Evolutionary conservation across 2,329 filamentous ascomycete species (phyloP), one percentile per base, ranked within the genome.

Genomic region (Aspergillus amoenus): DNA sequence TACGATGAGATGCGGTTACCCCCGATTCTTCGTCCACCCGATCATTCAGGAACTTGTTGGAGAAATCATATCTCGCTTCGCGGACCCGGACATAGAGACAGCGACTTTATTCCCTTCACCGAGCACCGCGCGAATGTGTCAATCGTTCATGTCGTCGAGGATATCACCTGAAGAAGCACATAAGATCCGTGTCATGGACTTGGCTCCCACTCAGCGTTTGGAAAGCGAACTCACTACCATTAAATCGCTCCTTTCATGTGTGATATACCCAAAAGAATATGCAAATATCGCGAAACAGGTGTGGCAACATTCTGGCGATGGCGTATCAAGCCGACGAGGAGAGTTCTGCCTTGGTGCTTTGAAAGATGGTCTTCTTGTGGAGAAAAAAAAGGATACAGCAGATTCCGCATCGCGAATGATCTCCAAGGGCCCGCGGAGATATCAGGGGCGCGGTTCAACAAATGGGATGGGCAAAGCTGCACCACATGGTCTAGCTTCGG

Each of bases 241-340:
- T 27, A 76, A 78, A 2, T 87, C 88, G 0, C 79, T 81, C 9
- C 78, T 93, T 21, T 89, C 84, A 1, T 87, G 86, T 22, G 86
- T 96, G 3, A 70, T 97, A 42, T 91, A 88, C 65, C 84, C 87
- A 0, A 79, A 82, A 45, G 83, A 86, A 12, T 76, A 85, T 17
- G 93, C 88, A 66, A 76, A 84, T 4, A 74, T 89, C 58, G 90
- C 91, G n/a, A 97, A 97, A 73, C 85, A 92, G 67, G 97, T 96
- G 68, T 99, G 94, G 94, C 94, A 97, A 73, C 94, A 99, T 73
- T 89, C 90, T 0, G 94, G 94, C 18, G 93, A 96, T 60, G 94
- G 94, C 15, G 82, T 96, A 13, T 97, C 93, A 0, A 97, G 93
- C 71, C 87, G 94, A 49, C 85, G 92, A 41, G 93, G 91, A 34